Base-by-base conservation (phyloP, 2,329 filamentous ascomycete species). In the Thielaviopsis cerberus region DNA sequence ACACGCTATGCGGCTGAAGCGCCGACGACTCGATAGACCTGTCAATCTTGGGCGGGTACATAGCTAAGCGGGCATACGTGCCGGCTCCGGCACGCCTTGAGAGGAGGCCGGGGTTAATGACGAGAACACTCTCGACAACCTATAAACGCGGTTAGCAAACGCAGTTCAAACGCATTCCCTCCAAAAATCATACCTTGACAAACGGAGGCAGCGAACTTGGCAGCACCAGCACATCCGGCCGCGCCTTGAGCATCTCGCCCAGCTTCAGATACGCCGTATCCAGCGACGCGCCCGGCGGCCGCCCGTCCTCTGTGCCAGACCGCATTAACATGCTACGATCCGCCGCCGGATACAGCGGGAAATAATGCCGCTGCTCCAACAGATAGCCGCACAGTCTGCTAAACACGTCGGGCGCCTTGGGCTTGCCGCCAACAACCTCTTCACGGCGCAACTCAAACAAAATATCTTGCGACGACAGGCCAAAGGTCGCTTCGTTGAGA, bases 311-410 rank as follows among this genome's bases (percentile, higher is more conserved):
- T 1, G 77, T 79, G 0, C 81, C 82, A 1, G 81, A 80, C 67
- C 78, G 84, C 27, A 83, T 81, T 58, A 88, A 71, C 63, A 73
- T 80, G 59, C 80, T 76, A 54, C 89, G 77, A 55, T 85, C 81
- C 13, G 82, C 77, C 0, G 91, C 83, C 5, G 92, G 92, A 66
- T 90, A 96, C 0, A 97, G 71, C 0, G 92, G 92, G 65, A 88
- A 88, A 69, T 90, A 97, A 66, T 92, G 89, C 6, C 90, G 76
- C 71, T 97, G 92, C 70, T 95, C 86, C 59, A 98, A 80, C 20
- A 98, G 69, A 63, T 92, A 84, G 22, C 82, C 78, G 5, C 85
- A 81, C 53, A 90, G 70, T n/a, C 91, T 74, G 17, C 82, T 80
- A 65, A 91, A 74, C 25, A 86, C 65, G 63, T 86, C 81, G 0